These are phyloP conservation scores for Cladorrhinum samala DNA, from an alignment of 495 filamentous ascomycete species.

Conservation along the genomic window DNA sequence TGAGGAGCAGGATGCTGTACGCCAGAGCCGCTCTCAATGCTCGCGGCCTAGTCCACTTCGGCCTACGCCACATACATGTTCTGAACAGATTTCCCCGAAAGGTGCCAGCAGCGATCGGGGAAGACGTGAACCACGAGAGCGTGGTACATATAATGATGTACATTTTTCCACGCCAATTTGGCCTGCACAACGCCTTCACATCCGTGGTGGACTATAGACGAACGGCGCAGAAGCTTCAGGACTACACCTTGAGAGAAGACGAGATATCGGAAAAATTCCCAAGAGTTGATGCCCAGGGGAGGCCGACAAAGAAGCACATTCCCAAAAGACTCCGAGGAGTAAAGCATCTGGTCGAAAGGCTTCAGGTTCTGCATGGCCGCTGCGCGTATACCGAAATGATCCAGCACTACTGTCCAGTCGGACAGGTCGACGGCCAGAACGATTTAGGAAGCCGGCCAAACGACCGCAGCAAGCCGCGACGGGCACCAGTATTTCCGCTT, in stretches of 20 bases:
- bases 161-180: conserved; percentile 88
- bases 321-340: conserved; percentile 74
- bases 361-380: conserved; percentile 64
- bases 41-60: conserved; percentile 61
- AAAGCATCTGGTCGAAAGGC: conserved; percentile 52
- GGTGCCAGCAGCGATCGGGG: conserved; percentile 2
- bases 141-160: conserved; percentile 79
- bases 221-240: conserved; percentile 65
- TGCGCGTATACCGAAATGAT: conserved; percentile 74
- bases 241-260: conserved; percentile 75
- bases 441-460: conserved; percentile 2
- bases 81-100: conserved; percentile 64
- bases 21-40: conserved; percentile 62
- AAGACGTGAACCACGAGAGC: conserved; percentile 39
- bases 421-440: conserved; percentile 1
- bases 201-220: conserved; percentile 55
- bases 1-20: conserved; percentile 83
- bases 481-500: not conserved
- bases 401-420: conserved; percentile 71
- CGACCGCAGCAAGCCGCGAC: conserved; percentile 2
- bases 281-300: conserved; percentile 12
- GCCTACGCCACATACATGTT: conserved; percentile 75
- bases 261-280: conserved; percentile 56
- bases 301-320: conserved; percentile 35
- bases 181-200: conserved; percentile 86